Evolutionary conservation across 495 filamentous ascomycete genomes (phyloP), one percentile per base, ranked within the genome.

Genomic region (Xeromyces bisporus): DNA sequence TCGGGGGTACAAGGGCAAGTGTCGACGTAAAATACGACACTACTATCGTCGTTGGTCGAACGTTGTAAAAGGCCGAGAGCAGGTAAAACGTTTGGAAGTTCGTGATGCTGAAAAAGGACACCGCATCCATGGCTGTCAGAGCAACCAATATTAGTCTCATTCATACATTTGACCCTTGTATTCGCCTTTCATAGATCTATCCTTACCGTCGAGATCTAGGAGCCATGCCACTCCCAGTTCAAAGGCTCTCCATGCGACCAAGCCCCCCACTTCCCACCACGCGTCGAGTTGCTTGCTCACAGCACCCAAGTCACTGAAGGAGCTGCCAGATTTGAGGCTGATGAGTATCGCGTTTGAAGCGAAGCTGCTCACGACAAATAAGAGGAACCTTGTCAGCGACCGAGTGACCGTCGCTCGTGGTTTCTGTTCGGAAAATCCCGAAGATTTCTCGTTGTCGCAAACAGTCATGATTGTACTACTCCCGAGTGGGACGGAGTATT

Each of bases 151-250:
- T 27, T n/a, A 27, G 26, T n/a, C 4, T 21, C 20, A 21, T 21
- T 21, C 9, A 9, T 21, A 9, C 9, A 9, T 21, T 21, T 21
- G 20, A 4, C 9, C 9, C 20, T 9, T 21, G 5, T 5, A 21
- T 4, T 21, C 9, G 4, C 4, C 4, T 21, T 21, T 9, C 20
- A 4, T 9, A 21, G 9, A 9, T 9, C 20, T 21, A 21, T 4
- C 6, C 62, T 40, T 47, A 77, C 73, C 65, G 48, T 87, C 82
- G 46, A 71, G 82, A 28, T 70, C 62, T 21, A 71, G 56, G 37
- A 58, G 65, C 83, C 81, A 91, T 18, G 67, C 71, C 11, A 81
- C 39, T 14, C 62, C 73, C 28, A 92, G 60, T 48, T 80, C 73
- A 20, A 73, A 58, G 34, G 75, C 53, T 55, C 65, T 75, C 77